Evolutionary conservation across 2,329 filamentous ascomycete species (phyloP).

Genomic region (Chaetomiaceae sp.): DNA sequence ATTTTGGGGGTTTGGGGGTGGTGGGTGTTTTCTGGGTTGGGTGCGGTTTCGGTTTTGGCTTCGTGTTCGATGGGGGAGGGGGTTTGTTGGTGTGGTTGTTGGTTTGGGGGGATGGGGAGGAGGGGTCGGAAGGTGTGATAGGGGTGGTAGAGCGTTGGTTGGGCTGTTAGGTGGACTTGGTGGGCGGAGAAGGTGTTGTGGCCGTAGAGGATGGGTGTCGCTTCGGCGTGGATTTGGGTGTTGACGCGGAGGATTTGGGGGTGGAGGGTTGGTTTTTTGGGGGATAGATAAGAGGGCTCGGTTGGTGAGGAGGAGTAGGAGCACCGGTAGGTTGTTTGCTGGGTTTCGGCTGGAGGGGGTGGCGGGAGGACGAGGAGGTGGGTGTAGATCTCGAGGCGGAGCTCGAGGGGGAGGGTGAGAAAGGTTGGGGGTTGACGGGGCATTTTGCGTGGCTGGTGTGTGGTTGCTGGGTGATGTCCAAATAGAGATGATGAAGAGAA

Average conservation of each 20-base stretch:
- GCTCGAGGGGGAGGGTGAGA: constrained; percentile 40
- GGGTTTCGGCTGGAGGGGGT: not conserved
- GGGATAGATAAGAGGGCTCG: constrained; percentile 6
- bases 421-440: constrained; percentile 24
- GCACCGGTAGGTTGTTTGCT: constrained; percentile 11
- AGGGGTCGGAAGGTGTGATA: constrained; percentile 1
- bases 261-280: constrained; percentile 25
- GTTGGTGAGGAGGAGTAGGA: constrained; percentile 16
- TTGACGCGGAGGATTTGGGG: constrained; percentile 38
- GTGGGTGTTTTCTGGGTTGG: too few species aligned
- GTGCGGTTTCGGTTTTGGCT: too few species aligned
- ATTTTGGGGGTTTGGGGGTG: not conserved
- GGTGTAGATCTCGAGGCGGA: constrained; percentile 44
- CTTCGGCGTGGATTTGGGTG: constrained; percentile 40
- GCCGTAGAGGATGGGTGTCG: constrained; percentile 38
- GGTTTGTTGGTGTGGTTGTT: constrained; percentile 6
- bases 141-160: constrained; percentile 30
- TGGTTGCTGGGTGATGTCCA: not conserved
- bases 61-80: not conserved
- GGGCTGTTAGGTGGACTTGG: constrained; percentile 36
- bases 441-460: not conserved
- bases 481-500: too few species aligned
- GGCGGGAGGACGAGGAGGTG: constrained; percentile 37
- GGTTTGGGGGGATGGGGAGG: constrained; percentile 19
- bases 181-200: constrained; percentile 42